These are phyloP conservation scores for Trichoderma cornu-damae DNA, from an alignment of 2,329 filamentous ascomycete species.

Conservation along the genomic window DNA sequence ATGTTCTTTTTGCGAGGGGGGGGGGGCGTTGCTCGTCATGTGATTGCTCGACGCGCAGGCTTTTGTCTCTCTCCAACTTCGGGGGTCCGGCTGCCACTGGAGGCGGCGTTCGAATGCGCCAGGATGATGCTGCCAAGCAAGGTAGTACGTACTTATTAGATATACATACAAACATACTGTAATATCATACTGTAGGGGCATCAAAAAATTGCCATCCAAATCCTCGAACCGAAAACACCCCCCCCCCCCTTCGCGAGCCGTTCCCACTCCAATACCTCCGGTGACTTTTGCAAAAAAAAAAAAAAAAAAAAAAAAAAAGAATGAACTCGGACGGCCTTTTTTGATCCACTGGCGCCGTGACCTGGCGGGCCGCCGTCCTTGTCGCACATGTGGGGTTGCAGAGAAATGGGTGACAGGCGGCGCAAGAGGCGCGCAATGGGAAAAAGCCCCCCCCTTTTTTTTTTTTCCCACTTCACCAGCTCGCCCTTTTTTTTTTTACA, in stretches of 20 bases:
- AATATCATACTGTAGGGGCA: background rate
- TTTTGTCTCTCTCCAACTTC: constrained; percentile 5
- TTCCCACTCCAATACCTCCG: constrained; percentile 17
- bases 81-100: constrained; percentile 3
- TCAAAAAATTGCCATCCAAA: constrained; percentile 5
- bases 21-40: background rate
- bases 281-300: constrained; percentile 15
- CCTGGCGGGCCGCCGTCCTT: constrained; percentile 18
- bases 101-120: background rate
- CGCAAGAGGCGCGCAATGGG: background rate
- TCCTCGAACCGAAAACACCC: constrained; percentile 17
- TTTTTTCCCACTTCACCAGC: background rate
- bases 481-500: background rate
- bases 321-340: constrained; percentile 14
- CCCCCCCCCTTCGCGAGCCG: constrained; percentile 14
- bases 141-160: too few relatives aligned
- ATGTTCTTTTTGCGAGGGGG: background rate
- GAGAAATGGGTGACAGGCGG: constrained; percentile 10
- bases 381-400: constrained; percentile 17
- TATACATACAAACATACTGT: too few relatives aligned
- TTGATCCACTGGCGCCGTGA: constrained; percentile 18
- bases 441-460: constrained; percentile 9
- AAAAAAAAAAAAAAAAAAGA: too few relatives aligned
- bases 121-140: constrained; percentile 1
- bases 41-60: constrained; percentile 5